Conservation (phyloP, 176 grass and related monocot genomes). For the Hyparrhenia diplandra region DNA sequence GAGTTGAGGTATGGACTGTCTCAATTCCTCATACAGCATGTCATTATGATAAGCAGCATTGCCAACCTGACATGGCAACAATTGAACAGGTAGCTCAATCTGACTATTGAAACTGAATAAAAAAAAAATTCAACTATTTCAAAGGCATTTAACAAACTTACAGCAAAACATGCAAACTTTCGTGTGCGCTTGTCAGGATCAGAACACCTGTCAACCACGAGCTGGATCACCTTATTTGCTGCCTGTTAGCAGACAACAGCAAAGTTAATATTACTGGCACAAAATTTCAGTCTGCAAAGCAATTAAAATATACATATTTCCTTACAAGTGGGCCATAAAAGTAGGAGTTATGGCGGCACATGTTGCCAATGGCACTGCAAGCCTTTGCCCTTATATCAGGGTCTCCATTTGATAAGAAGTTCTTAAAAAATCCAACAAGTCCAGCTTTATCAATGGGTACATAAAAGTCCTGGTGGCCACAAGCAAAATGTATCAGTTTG, state of each 20-base stretch:
- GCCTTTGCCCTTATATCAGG: slow-evolving; percentile 95
- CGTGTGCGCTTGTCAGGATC: slow-evolving; percentile 84
- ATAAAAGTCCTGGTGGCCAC: slow-evolving; percentile 79
- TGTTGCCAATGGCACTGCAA: slow-evolving; percentile 97
- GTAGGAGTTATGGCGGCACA: slow-evolving; percentile 89
- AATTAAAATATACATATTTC: background rate
- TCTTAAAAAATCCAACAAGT: slow-evolving; percentile 67
- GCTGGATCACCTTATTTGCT: slow-evolving; percentile 62
- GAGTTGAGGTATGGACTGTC: slow-evolving; percentile 75
- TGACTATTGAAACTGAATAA: background rate
- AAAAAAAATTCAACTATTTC: background rate
- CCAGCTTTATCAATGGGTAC: slow-evolving; percentile 76
- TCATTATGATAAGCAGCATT: slow-evolving; percentile 99
- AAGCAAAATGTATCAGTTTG: slow-evolving; percentile 9
- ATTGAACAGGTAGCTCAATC: background rate
- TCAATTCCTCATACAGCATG: slow-evolving; percentile 71
- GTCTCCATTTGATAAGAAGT: slow-evolving; percentile 54
- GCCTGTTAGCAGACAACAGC: slow-evolving; percentile 43
- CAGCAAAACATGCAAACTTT: slow-evolving; percentile 98
- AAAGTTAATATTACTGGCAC: slow-evolving; percentile 21
- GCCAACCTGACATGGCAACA: slow-evolving; percentile 55
- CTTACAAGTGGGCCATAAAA: slow-evolving; percentile 94
- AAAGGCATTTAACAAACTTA: slow-evolving; percentile 38
- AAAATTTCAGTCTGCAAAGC: slow-evolving; percentile 8
- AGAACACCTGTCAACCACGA: slow-evolving; percentile 88